Percentiles rank a stretch among this genome's conserved stretches.
Evolutionary conservation across 179 eudicot genomes (phyloP).

Genomic region (Spergularia azorica): DNA sequence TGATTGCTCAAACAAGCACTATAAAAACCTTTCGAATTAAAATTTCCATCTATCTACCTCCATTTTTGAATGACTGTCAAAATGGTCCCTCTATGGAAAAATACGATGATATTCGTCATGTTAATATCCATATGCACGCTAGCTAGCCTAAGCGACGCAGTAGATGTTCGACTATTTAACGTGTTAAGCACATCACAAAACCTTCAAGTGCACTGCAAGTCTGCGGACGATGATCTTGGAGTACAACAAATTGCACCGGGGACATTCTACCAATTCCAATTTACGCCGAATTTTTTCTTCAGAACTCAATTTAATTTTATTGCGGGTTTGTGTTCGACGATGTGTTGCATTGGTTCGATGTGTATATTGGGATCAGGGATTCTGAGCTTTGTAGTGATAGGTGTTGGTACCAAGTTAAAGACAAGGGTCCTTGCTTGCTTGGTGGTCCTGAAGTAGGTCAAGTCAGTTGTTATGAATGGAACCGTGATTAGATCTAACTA

Average conservation of each 20-base stretch:
- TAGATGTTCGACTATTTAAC: background rate
- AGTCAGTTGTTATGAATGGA: too few relatives aligned
- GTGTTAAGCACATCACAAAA: background rate
- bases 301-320: background rate
- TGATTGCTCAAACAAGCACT: too few relatives aligned
- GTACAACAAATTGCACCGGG: background rate
- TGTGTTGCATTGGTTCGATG: conserved; percentile 9
- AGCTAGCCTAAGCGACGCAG: background rate
- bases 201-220: conserved; percentile 9
- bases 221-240: conserved; percentile 1
- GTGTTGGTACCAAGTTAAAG: background rate
- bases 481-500: too few relatives aligned
- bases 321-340: conserved; percentile 3
- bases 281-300: background rate
- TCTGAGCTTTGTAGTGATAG: background rate
- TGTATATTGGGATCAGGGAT: background rate
- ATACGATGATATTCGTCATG: too few relatives aligned
- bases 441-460: too few relatives aligned
- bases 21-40: too few relatives aligned
- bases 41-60: too few relatives aligned
- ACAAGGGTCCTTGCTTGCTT: too few relatives aligned
- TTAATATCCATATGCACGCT: too few relatives aligned
- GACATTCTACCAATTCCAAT: background rate
- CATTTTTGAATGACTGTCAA: too few relatives aligned
- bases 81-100: too few relatives aligned